phyloP scores from a whole-genome alignment of 2,329 filamentous ascomycete genomes.

The Microdochium nivale region DNA sequence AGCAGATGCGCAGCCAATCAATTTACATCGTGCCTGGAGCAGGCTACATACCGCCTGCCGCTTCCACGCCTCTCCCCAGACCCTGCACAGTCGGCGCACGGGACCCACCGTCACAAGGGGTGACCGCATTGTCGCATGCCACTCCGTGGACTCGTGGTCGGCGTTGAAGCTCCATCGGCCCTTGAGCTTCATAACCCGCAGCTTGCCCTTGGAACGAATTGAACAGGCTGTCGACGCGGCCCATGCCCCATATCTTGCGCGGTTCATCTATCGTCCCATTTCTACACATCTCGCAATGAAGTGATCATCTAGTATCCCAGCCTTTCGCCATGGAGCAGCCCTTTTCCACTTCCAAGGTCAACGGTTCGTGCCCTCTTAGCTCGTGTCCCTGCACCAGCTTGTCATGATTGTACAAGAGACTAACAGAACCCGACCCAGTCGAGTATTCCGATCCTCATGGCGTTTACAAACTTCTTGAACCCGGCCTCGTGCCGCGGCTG shows the following conservation, averaged over 20 bases:
- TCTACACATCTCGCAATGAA: slow-evolving; percentile 15
- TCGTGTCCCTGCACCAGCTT: neutral
- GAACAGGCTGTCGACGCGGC: neutral
- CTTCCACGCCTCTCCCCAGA: neutral
- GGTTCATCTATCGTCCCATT: neutral
- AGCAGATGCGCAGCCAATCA: slow-evolving; percentile 1
- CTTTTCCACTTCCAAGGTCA: slow-evolving; percentile 68
- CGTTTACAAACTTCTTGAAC: slow-evolving; percentile 73
- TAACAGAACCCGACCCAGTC: slow-evolving; percentile 43
- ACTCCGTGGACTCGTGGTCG: neutral
- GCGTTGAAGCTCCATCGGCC: neutral
- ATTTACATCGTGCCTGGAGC: slow-evolving; percentile 1
- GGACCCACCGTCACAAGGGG: neutral
- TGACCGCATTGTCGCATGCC: neutral
- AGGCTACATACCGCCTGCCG: neutral
- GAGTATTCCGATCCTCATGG: slow-evolving; percentile 93
- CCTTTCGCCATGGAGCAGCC: slow-evolving; percentile 53
- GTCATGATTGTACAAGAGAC: neutral
- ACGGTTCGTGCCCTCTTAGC: slow-evolving; percentile 40
- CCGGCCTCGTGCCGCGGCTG: slow-evolving; percentile 68
- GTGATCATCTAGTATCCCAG: slow-evolving; percentile 12
- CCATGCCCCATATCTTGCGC: too few species aligned
- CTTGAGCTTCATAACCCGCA: neutral
- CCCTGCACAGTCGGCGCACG: too few species aligned
- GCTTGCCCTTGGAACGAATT: neutral